phyloP scores from a whole-genome alignment of 1,284 basidiomycete genomes.

The Tilletia horrida region DNA sequence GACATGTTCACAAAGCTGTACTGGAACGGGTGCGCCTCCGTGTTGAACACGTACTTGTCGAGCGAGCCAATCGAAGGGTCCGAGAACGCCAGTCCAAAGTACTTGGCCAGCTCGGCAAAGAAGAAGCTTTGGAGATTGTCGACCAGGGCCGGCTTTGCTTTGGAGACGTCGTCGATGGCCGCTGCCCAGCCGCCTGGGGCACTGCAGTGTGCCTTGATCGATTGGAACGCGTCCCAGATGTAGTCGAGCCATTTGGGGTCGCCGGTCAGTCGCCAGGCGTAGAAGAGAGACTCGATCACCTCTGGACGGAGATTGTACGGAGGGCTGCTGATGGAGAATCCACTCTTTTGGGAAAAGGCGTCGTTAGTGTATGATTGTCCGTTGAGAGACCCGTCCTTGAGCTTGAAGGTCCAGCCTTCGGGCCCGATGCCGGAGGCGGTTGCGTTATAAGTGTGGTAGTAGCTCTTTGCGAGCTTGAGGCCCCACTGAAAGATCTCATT shows the following conservation, averaged over 20 bases:
- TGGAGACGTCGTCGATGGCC: slow-evolving; percentile 31
- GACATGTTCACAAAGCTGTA: background rate
- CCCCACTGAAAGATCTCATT: slow-evolving; percentile 35
- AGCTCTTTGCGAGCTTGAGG: slow-evolving; percentile 31
- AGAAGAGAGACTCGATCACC: slow-evolving; percentile 44
- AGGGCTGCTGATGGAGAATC: slow-evolving; percentile 37
- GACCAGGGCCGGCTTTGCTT: slow-evolving; percentile 19
- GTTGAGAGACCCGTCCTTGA: slow-evolving; percentile 27
- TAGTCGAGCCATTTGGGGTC: slow-evolving; percentile 27
- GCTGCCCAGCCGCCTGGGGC: slow-evolving; percentile 30
- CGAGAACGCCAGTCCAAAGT: slow-evolving; percentile 45
- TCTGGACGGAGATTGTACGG: slow-evolving; percentile 45
- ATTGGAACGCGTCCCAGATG: slow-evolving; percentile 21
- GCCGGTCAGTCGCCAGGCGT: slow-evolving; percentile 42
- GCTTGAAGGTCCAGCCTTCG: slow-evolving; percentile 40
- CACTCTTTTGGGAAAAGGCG: slow-evolving; percentile 32
- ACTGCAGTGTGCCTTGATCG: slow-evolving; percentile 3
- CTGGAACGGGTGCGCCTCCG: slow-evolving; percentile 48
- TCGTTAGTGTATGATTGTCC: slow-evolving; percentile 23
- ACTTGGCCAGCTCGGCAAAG: slow-evolving; percentile 48
- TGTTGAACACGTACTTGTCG: slow-evolving; percentile 48
- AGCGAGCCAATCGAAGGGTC: slow-evolving; percentile 33
- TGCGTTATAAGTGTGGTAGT: slow-evolving; percentile 37
- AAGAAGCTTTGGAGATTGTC: slow-evolving; percentile 42
- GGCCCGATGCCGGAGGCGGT: slow-evolving; percentile 43